Percentiles rank a stretch among this genome's conserved stretches.
phyloP scores from a whole-genome alignment of 805 yeast genomes.

The Jamesozyma jinghongensis region DNA sequence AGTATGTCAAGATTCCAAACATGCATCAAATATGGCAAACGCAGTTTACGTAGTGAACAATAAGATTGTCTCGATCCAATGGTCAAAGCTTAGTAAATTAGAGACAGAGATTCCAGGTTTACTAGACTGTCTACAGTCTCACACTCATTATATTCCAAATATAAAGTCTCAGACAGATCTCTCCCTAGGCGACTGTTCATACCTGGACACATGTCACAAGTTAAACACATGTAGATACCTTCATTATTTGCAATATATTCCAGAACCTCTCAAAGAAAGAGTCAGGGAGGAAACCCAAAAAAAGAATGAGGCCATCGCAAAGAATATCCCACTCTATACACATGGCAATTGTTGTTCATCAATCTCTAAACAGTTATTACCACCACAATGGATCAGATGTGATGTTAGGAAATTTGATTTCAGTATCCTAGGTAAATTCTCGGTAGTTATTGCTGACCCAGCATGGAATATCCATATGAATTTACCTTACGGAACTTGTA shows the following conservation, averaged over 20 bases:
- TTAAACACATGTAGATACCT: slow-evolving; percentile 69
- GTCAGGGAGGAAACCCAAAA: slow-evolving; percentile 14
- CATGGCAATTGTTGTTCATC: slow-evolving; percentile 31
- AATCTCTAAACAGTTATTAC: slow-evolving; percentile 30
- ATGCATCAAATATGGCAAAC: slow-evolving; percentile 15
- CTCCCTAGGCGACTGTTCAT: slow-evolving; percentile 81
- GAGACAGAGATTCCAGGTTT: slow-evolving; percentile 19
- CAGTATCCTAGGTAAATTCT: slow-evolving; percentile 64
- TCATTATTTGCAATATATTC: slow-evolving; percentile 51
- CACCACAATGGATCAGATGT: slow-evolving; percentile 82
- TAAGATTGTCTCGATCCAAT: slow-evolving; percentile 23
- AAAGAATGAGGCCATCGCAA: slow-evolving; percentile 13
- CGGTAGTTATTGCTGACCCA: slow-evolving; percentile 82
- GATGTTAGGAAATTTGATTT: slow-evolving; percentile 73
- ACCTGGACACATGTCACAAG: slow-evolving; percentile 88
- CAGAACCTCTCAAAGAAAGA: slow-evolving; percentile 24
- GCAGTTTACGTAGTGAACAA: slow-evolving; percentile 19
- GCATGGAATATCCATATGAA: slow-evolving; percentile 97
- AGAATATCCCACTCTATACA: slow-evolving; percentile 26
- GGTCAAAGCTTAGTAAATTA: slow-evolving; percentile 16
- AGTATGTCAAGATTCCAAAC: slow-evolving; percentile 16
- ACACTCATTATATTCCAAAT: slow-evolving; percentile 48
- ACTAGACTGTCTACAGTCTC: slow-evolving; percentile 26
- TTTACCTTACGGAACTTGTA: slow-evolving; percentile 65
- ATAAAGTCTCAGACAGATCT: slow-evolving; percentile 56